Conservation (phyloP, 2,329 filamentous ascomycete species). For the Aquanectria penicillioides region DNA sequence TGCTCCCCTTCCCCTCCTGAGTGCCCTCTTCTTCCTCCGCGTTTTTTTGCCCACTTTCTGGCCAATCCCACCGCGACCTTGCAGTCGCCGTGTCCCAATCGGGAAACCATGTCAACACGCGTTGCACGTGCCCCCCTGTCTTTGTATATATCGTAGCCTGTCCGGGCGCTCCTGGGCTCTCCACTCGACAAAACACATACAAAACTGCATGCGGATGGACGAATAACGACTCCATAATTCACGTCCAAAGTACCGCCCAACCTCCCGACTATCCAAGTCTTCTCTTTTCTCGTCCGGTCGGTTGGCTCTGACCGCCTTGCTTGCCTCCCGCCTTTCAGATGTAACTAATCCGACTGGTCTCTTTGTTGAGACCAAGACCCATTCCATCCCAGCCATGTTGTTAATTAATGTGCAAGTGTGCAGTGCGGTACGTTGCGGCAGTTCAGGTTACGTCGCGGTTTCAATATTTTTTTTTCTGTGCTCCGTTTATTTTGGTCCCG, state of each 20-base stretch:
- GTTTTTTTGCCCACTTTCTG: slow-evolving; percentile 36
- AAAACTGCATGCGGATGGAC: slow-evolving; percentile 22
- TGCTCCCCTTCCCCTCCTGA: slow-evolving; percentile 24
- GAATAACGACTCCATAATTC: slow-evolving; percentile 18
- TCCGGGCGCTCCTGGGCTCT: too few species aligned
- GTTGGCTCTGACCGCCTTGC: slow-evolving; percentile 20
- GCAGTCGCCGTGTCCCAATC: slow-evolving; percentile 42
- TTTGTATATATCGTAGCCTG: slow-evolving; percentile 31
- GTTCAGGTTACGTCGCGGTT: slow-evolving; percentile 25
- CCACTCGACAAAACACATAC: slow-evolving; percentile 25
- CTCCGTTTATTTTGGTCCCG: slow-evolving; percentile 28
- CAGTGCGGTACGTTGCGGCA: slow-evolving; percentile 16
- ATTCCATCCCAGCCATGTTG: slow-evolving; percentile 20
- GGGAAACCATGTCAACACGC: slow-evolving; percentile 50
- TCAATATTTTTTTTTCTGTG: slow-evolving; percentile 19
- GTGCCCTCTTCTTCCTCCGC: slow-evolving; percentile 39
- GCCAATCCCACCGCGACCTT: slow-evolving; percentile 47
- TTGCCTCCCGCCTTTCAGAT: slow-evolving; percentile 4
- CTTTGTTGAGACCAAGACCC: slow-evolving; percentile 13
- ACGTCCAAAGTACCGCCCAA: slow-evolving; percentile 21
- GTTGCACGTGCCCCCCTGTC: slow-evolving; percentile 41
- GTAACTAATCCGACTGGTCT: slow-evolving; percentile 2
- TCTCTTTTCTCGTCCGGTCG: slow-evolving; percentile 14
- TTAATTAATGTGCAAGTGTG: slow-evolving; percentile 14
- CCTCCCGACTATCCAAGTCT: slow-evolving; percentile 19